Conservation (phyloP, 441 rosid species). For the Aleurites moluccanus region DNA sequence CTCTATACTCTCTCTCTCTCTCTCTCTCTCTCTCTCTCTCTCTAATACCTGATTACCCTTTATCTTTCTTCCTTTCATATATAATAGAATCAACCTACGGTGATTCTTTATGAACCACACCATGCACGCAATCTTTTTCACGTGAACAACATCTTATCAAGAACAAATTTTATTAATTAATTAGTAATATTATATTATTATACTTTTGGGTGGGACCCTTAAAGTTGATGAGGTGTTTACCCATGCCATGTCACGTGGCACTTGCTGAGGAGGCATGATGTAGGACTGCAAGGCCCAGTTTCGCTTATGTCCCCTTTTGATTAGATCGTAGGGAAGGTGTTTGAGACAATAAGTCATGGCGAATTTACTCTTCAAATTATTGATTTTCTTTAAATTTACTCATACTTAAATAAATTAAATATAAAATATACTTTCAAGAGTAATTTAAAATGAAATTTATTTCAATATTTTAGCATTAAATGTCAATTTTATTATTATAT, state of each 20-base stretch:
- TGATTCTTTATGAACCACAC: conserved; percentile 18
- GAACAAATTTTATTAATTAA: no score
- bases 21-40: background rate
- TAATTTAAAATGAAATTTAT: no score
- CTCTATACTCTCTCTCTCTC: background rate
- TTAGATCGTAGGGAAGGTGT: background rate
- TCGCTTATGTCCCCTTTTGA: conserved; percentile 16
- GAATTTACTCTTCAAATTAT: no score
- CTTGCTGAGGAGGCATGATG: conserved; percentile 22
- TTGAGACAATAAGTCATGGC: background rate
- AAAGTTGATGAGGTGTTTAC: conserved; percentile 3
- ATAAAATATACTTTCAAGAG: no score
- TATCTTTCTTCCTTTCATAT: background rate
- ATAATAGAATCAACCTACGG: background rate
- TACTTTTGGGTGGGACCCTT: background rate
- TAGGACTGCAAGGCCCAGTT: conserved; percentile 11
- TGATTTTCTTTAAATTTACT: no score
- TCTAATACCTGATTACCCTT: background rate
- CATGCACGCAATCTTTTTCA: conserved; percentile 15
- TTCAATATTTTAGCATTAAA: no score
- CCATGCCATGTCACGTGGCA: conserved; percentile 32
- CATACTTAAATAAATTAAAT: no score
- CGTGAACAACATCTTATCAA: conserved; percentile 15
- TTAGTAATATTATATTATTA: no score
- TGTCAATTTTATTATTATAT: no score